These are phyloP conservation scores for Thraustochytrium sp. DNA, from an alignment of 352 stramenopile species.

Conservation along the genomic window DNA sequence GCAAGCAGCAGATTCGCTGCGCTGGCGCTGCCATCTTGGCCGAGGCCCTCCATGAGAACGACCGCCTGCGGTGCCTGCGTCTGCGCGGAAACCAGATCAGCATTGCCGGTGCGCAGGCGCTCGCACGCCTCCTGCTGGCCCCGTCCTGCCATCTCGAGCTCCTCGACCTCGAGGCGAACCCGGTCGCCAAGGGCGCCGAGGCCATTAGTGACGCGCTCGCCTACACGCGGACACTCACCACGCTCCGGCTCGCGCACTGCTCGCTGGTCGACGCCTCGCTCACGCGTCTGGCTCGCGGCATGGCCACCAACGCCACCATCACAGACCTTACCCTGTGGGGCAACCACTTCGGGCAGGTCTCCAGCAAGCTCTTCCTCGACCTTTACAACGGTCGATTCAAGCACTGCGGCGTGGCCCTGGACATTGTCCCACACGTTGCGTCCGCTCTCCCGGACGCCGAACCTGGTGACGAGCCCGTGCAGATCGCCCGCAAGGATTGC, in stretches of 20 bases:
- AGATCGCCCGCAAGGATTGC: too few relatives aligned
- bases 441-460: not conserved
- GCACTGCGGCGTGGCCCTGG: not conserved
- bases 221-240: not conserved
- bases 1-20: constrained; percentile 26
- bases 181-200: not conserved
- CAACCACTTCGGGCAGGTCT: constrained; percentile 9
- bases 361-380: not conserved
- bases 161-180: constrained; percentile 8
- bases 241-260: not conserved
- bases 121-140: not conserved
- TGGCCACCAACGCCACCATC: not conserved
- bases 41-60: not conserved
- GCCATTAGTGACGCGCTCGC: not conserved
- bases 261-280: not conserved
- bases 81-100: constrained; percentile 18
- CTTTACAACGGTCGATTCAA: not conserved
- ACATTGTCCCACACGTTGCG: constrained; percentile 4
- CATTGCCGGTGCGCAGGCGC: not conserved
- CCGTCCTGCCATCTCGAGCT: not conserved
- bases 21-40: not conserved
- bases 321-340: not conserved
- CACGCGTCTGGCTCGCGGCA: not conserved
- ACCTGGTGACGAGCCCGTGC: not conserved
- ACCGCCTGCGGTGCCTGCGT: not conserved